Conservation (phyloP, 768 basidiomycete species). For the Suillus americanus region DNA sequence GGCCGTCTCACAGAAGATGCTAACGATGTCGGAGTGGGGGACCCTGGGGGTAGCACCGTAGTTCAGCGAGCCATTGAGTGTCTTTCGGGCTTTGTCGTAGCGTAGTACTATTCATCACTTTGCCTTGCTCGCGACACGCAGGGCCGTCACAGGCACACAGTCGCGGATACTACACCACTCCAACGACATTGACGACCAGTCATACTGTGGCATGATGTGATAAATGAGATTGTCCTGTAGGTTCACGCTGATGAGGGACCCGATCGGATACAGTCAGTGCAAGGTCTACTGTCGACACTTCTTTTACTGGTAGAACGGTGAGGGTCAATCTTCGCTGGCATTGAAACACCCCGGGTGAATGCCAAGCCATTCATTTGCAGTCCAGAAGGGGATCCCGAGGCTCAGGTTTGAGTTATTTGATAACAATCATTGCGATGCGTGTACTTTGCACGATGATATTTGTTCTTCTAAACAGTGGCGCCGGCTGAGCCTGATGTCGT, state of each 20-base stretch:
- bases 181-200: neutral
- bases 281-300: neutral
- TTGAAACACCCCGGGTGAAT: neutral
- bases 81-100: too few species aligned
- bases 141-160: too few species aligned
- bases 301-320: neutral
- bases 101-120: too few species aligned
- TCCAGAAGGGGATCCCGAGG: neutral
- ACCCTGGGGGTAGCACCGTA: too few species aligned
- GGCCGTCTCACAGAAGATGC: neutral
- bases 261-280: neutral
- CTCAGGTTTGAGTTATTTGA: neutral
- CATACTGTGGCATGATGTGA: neutral
- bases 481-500: neutral
- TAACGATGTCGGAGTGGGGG: too few species aligned
- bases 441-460: neutral
- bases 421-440: neutral
- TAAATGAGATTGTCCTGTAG: neutral
- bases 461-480: neutral
- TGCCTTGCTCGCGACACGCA: too few species aligned
- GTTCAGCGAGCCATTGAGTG: too few species aligned
- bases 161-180: too few species aligned
- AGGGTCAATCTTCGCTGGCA: neutral
- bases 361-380: neutral
- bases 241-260: neutral